Base-by-base conservation (phyloP, 163 green algal species). In the Scenedesmus sp. region DNA sequence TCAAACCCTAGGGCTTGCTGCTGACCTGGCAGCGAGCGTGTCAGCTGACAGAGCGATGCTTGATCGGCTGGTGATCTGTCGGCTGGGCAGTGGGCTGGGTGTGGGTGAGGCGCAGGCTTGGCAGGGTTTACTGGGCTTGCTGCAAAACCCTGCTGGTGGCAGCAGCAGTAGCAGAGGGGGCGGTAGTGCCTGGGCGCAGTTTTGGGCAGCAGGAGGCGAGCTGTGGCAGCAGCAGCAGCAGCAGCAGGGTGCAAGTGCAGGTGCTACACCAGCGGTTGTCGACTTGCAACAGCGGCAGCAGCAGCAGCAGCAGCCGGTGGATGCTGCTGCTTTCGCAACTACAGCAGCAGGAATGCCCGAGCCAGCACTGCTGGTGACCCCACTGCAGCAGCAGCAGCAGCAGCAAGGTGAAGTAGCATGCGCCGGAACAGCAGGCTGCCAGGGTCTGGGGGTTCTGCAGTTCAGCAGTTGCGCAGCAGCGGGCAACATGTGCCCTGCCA, bases 21-120 rank as follows among this genome's bases (percentile, higher is more conserved):
- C 81, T 78, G 81, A 87, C 35, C 43, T 87, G 30, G 61, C 49
- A 10, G 37, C 24, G 0, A 78, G 51, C 46, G 81, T 87, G 35
- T 20, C 81, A 56, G 4, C 7, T 37, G 51, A 53, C 13, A 49
- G 6, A 1, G 46, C 46, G 16, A 7, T 70, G 37, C n/a, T 78
- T 59, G 61, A 37, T 18, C 10, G 81, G 40, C 35, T 78, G 72
- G 10, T 87, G n/a, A 87, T 87, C 10, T 37, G 33, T n/a, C 43
- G 81, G 30, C 46, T 79, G 61, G 81, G n/a, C 56, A 72, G 56
- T 72, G n/a, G 12, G 4, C 1, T 78, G 33, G 53, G 33, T 33
- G 18, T 24, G 15, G 51, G 81, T 18, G 81, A 87, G 51, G 16
- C 15, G 9, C 43, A 87, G 30, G 61, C 18, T 3, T 87, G 81